These are phyloP conservation scores for Camillea tinctor DNA, from an alignment of 2,329 filamentous ascomycete genomes.

Conservation along the genomic window DNA sequence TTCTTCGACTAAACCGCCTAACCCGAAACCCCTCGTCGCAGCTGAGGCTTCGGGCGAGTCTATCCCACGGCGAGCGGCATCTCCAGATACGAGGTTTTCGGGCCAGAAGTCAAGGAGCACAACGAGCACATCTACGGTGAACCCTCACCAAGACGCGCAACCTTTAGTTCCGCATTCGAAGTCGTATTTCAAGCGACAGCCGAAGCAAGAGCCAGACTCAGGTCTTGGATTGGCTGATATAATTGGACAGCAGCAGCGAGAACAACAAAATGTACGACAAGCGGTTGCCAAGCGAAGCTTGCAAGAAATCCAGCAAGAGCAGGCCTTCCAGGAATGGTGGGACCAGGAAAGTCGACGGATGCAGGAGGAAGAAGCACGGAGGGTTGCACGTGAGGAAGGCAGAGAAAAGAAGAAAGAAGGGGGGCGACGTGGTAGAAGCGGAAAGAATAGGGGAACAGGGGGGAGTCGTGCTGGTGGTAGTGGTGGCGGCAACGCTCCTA, in stretches of 20 bases:
- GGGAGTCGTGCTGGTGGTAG: constrained; percentile 10
- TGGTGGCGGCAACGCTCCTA: not conserved
- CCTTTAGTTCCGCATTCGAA: constrained; percentile 59
- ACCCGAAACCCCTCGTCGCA: constrained; percentile 43
- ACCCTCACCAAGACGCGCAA: constrained; percentile 32
- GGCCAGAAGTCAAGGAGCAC: constrained; percentile 49
- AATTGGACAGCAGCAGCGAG: constrained; percentile 78
- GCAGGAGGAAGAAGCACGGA: constrained; percentile 58
- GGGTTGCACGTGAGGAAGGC: constrained; percentile 42
- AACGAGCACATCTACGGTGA: constrained; percentile 30
- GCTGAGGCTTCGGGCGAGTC: constrained; percentile 40
- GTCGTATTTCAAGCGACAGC: constrained; percentile 55
- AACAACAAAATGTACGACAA: constrained; percentile 80
- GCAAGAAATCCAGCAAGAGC: constrained; percentile 94
- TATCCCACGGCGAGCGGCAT: constrained; percentile 50
- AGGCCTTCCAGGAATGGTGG: constrained; percentile 97
- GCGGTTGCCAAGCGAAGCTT: constrained; percentile 84
- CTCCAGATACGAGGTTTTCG: constrained; percentile 62
- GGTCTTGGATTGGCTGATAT: constrained; percentile 85
- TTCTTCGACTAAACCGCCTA: constrained; percentile 30
- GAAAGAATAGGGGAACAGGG: constrained; percentile 19
- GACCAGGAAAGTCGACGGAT: constrained; percentile 76
- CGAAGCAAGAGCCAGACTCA: constrained; percentile 60
- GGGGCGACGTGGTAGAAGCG: constrained; percentile 15
- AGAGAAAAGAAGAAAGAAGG: constrained; percentile 37